Percentiles rank a stretch among this genome's conserved stretches.
Evolutionary conservation across 805 yeast species (phyloP).

Genomic region (Cyberlindnera euphorbiae): DNA sequence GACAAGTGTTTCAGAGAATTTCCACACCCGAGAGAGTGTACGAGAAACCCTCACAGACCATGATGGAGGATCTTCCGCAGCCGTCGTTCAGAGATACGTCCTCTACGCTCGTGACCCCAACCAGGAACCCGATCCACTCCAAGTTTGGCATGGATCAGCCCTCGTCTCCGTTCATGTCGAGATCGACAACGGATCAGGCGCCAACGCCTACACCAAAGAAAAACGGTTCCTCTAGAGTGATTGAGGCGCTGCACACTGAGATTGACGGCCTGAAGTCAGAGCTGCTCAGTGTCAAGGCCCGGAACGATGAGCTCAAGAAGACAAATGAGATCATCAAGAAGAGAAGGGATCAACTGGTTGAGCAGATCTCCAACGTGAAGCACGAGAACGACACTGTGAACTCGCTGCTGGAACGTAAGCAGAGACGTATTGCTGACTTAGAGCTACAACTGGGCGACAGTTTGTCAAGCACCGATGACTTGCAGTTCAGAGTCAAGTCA

Average conservation of each 20-base stretch:
- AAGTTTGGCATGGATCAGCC: constrained; percentile 5
- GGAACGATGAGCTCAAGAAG: constrained; percentile 52
- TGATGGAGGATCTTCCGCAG: constrained; percentile 4
- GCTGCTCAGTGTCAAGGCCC: constrained; percentile 32
- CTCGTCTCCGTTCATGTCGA: constrained; percentile 3
- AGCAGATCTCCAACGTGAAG: constrained; percentile 63
- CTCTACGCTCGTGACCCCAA: constrained; percentile 3
- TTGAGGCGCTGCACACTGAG: constrained; percentile 39
- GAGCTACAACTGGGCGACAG: constrained; percentile 53
- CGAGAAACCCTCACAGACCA: background rate
- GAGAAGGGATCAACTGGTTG: constrained; percentile 51
- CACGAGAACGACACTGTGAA: constrained; percentile 75
- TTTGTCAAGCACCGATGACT: constrained; percentile 42
- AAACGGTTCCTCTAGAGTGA: constrained; percentile 27
- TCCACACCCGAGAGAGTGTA: too few species aligned
- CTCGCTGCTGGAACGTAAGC: constrained; percentile 64
- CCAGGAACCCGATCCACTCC: constrained; percentile 11
- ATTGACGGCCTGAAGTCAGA: constrained; percentile 49
- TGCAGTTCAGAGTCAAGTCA: constrained; percentile 44
- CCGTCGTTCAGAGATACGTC: background rate
- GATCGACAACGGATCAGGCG: background rate
- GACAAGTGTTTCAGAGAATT: too few species aligned
- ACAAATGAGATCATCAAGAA: constrained; percentile 42
- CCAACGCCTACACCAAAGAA: constrained; percentile 7
- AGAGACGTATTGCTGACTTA: constrained; percentile 60